Evolutionary conservation across 805 yeast genomes (phyloP).

Genomic region (Saccharomycopsis sp.): DNA sequence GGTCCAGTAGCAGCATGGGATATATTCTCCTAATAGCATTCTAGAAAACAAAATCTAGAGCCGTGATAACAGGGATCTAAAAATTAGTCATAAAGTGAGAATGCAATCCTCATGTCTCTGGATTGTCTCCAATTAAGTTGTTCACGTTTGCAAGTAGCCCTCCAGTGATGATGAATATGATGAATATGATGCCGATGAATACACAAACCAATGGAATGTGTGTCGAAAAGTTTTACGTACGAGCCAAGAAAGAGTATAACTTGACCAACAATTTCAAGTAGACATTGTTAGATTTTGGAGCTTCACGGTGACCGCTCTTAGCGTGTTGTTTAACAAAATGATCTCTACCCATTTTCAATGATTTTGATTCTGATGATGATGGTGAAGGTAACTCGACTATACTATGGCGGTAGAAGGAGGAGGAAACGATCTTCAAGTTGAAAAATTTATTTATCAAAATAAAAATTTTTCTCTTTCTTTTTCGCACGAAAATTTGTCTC

Average conservation of each 20-base stretch:
- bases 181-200: background rate
- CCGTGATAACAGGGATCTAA: no score
- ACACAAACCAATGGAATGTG: background rate
- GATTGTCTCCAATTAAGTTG: no score
- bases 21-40: background rate
- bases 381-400: background rate
- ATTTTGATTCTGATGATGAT: background rate
- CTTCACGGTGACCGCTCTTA: conserved; percentile 93
- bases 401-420: background rate
- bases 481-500: background rate
- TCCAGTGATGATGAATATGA: background rate
- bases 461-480: background rate
- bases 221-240: conserved; percentile 50
- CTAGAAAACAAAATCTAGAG: background rate
- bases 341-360: conserved; percentile 84
- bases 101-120: no score
- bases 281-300: conserved; percentile 99
- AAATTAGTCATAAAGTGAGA: no score
- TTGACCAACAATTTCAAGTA: conserved; percentile 97
- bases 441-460: no score
- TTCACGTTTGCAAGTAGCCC: no score
- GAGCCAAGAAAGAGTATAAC: conserved; percentile 98
- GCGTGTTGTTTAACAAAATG: conserved; percentile 94
- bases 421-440: background rate
- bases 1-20: background rate